Base-by-base conservation (phyloP, 305 asterid species). In the Caryopteris hybrid region DNA sequence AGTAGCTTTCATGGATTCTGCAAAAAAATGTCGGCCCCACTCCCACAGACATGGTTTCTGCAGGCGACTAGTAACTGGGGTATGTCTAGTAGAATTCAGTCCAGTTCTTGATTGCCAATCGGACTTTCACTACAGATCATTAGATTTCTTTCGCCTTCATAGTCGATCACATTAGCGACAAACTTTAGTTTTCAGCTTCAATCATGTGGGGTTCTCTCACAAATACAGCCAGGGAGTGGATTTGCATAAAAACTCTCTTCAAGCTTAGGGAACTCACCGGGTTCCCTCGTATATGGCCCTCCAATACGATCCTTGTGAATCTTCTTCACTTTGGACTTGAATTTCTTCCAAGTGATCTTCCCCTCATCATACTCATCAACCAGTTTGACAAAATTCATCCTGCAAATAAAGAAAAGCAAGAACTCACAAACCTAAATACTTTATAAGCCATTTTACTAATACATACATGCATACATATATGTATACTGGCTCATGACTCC, bases 171-270 rank as follows among this genome's bases (percentile, higher is more conserved):
- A 60, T 62, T 18, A 9, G 33, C 8, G 36, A 17, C 55, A 64
- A 56, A 17, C 14, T 36, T 61, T 43, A 51, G 68, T 54, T 57
- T n/a, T n/a, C n/a, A n/a, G n/a, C n/a, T n/a, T n/a, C 68, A 52
- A 68, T 64, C 75, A 79, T 74, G 81, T 17, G 70, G 84, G 61
- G 22, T 76, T 67, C 47, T 83, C 83, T 88, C 92, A 68, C 99
- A 94, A 60, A 94, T 86, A 74, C 99, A 94, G 45, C 96, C 97
- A 9, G 97, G 97, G 63, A 84, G 79, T 13, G 99, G 92, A 80
- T 94, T 94, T 16, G 99, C 99, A 57, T 87, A 94, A 68, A 91
- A 94, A 75, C 93, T 91, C 80, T 94, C 97, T 79, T 94, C 99
- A 41, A 94, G 85, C 82, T 89, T 94, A 0, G 97, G 99, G 56